phyloP scores from a whole-genome alignment of 306 rosid species.

The Crotalaria pallida region DNA sequence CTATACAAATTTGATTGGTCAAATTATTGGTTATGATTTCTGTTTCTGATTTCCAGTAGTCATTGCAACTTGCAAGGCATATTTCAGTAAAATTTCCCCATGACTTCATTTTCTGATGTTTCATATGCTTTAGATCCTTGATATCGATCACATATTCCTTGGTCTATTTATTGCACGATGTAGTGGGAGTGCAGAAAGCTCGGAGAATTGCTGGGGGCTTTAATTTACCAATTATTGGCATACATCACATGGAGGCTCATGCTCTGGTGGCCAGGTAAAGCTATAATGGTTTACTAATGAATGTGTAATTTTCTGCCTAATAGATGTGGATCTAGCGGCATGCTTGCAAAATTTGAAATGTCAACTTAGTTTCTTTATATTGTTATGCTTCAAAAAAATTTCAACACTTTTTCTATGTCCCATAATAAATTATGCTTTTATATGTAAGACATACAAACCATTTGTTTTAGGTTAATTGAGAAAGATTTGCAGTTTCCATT shows the following conservation, averaged over 20 bases:
- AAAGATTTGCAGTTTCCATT: slow-evolving; percentile 83
- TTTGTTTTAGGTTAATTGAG: slow-evolving; percentile 57
- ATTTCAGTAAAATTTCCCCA: neutral
- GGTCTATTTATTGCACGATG: slow-evolving; percentile 28
- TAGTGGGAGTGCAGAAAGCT: slow-evolving; percentile 93
- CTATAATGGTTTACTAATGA: neutral
- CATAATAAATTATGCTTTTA: slow-evolving; percentile 15
- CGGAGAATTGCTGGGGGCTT: slow-evolving; percentile 58
- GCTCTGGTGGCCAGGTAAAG: slow-evolving; percentile 91
- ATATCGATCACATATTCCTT: slow-evolving; percentile 11
- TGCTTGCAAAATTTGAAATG: slow-evolving; percentile 6
- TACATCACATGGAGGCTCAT: slow-evolving; percentile 99
- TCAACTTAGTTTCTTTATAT: slow-evolving; percentile 7
- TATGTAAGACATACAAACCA: slow-evolving; percentile 16
- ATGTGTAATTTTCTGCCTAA: neutral
- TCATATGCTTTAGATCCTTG: slow-evolving; percentile 12
- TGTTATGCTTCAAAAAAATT: slow-evolving; percentile 2
- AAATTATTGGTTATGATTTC: neutral
- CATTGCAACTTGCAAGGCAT: neutral
- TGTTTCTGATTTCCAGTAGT: neutral
- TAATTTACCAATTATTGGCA: slow-evolving; percentile 72
- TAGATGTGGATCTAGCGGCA: slow-evolving; percentile 7
- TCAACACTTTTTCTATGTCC: neutral
- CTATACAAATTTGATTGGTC: neutral
- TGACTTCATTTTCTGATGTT: neutral